These are phyloP conservation scores for Fusarium longipes DNA, from an alignment of 2,329 filamentous ascomycete genomes.

Conservation along the genomic window DNA sequence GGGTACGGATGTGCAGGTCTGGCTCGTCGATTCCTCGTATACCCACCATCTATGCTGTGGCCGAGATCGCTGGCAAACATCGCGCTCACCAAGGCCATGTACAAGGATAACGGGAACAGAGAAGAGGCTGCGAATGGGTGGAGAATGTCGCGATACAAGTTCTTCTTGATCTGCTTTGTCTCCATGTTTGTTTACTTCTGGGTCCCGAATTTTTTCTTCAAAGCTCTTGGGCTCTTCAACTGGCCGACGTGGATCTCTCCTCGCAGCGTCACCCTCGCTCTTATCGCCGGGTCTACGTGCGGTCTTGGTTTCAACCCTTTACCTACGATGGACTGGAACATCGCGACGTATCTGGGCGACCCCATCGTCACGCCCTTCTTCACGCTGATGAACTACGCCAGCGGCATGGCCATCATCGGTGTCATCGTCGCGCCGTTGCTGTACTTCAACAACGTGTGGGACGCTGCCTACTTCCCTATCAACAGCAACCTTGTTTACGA, in stretches of 20 bases:
- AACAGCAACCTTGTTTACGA: slow-evolving; percentile 66
- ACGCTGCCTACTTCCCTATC: slow-evolving; percentile 66
- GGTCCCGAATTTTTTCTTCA: slow-evolving; percentile 63
- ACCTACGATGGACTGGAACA: slow-evolving; percentile 57
- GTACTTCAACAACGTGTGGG: slow-evolving; percentile 59
- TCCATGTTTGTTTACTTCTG: slow-evolving; percentile 64
- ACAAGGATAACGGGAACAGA: slow-evolving; percentile 33
- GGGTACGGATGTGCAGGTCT: slow-evolving; percentile 64
- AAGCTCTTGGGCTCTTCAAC: slow-evolving; percentile 58
- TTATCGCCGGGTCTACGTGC: slow-evolving; percentile 51
- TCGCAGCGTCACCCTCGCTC: slow-evolving; percentile 50
- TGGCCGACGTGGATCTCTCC: slow-evolving; percentile 65
- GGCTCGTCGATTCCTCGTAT: slow-evolving; percentile 60
- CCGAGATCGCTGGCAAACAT: slow-evolving; percentile 60
- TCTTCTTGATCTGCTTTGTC: slow-evolving; percentile 57
- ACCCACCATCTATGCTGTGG: slow-evolving; percentile 63
- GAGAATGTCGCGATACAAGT: slow-evolving; percentile 49
- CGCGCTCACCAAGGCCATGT: slow-evolving; percentile 52
- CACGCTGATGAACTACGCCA: slow-evolving; percentile 46
- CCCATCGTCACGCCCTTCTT: slow-evolving; percentile 49
- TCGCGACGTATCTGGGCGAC: slow-evolving; percentile 46
- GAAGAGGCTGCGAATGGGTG: slow-evolving; percentile 39
- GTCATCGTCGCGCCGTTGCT: slow-evolving; percentile 62
- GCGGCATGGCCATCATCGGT: slow-evolving; percentile 60
- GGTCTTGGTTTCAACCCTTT: slow-evolving; percentile 54